These are phyloP conservation scores for Dionaea muscipula DNA, from an alignment of 179 eudicot species.

Conservation along the genomic window DNA sequence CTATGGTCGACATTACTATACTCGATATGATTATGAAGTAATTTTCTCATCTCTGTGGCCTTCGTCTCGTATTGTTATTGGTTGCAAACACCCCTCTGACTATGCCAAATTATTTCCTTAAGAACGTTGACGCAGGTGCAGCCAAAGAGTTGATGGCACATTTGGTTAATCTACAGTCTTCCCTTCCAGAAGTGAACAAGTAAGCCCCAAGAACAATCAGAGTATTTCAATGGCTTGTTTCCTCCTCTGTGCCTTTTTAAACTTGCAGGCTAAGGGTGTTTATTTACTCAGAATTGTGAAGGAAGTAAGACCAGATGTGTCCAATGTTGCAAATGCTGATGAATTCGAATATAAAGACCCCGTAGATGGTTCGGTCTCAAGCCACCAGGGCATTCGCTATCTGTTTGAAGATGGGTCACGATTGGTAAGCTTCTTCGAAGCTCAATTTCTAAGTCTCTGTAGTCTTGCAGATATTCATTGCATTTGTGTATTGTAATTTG, in stretches of 20 bases:
- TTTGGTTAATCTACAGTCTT: slow-evolving; percentile 82
- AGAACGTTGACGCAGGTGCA: slow-evolving; percentile 25
- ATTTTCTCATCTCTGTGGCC: not conserved
- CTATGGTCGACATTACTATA: slow-evolving; percentile 92
- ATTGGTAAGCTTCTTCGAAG: too few species aligned
- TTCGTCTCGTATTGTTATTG: not conserved
- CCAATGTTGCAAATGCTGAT: slow-evolving; percentile 61
- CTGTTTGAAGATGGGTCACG: slow-evolving; percentile 94
- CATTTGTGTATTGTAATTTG: too few species aligned
- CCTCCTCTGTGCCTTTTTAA: not conserved
- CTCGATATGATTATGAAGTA: slow-evolving; percentile 96
- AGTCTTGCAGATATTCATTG: not conserved
- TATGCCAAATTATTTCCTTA: slow-evolving; percentile 32
- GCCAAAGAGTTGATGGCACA: slow-evolving; percentile 91
- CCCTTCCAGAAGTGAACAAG: slow-evolving; percentile 59
- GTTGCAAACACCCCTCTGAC: slow-evolving; percentile 15
- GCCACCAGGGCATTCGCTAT: slow-evolving; percentile 94
- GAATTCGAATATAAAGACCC: slow-evolving; percentile 96
- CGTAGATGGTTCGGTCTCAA: slow-evolving; percentile 89
- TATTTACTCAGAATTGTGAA: slow-evolving; percentile 45
- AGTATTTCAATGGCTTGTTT: too few species aligned
- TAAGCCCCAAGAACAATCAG: slow-evolving; percentile 16
- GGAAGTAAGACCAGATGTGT: slow-evolving; percentile 51
- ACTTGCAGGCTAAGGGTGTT: not conserved
- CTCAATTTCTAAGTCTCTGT: not conserved